Evolutionary conservation across 805 yeast species (phyloP).

Genomic region (Jamesozyma jinghongensis): DNA sequence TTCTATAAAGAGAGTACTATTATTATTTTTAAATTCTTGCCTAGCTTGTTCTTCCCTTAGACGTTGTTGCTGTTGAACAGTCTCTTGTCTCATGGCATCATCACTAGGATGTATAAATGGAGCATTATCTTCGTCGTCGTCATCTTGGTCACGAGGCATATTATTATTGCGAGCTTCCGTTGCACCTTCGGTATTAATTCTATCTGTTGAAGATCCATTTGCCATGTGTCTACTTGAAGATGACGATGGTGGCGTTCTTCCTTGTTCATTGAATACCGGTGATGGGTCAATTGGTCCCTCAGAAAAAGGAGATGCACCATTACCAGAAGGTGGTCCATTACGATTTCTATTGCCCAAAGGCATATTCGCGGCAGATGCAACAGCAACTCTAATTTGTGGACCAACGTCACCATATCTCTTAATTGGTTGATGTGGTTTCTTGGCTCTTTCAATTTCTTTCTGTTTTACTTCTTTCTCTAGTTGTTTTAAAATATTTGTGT

Average conservation of each 20-base stretch:
- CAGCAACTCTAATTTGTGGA: slow-evolving; percentile 31
- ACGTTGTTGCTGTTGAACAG: slow-evolving; percentile 26
- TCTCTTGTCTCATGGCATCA: slow-evolving; percentile 30
- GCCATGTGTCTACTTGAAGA: slow-evolving; percentile 1
- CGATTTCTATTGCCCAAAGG: slow-evolving; percentile 9
- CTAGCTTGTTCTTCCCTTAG: slow-evolving; percentile 26
- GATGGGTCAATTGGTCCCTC: slow-evolving; percentile 4
- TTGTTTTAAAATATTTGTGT: slow-evolving; percentile 39
- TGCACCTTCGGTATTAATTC: no score
- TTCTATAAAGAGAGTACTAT: slow-evolving; percentile 50
- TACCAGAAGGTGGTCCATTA: not conserved
- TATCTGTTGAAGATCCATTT: not conserved
- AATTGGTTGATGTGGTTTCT: slow-evolving; percentile 17
- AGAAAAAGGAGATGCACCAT: slow-evolving; percentile 1
- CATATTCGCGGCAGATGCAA: slow-evolving; percentile 28
- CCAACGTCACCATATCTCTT: slow-evolving; percentile 35
- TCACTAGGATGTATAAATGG: slow-evolving; percentile 30
- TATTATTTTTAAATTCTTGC: slow-evolving; percentile 29
- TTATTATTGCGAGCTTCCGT: no score
- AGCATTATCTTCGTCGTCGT: slow-evolving; percentile 18
- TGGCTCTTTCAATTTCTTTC: slow-evolving; percentile 35
- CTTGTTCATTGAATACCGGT: not conserved
- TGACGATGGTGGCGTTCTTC: not conserved
- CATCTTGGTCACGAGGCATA: slow-evolving; percentile 22
- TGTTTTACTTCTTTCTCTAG: slow-evolving; percentile 20